Conservation (phyloP, 805 yeast species). For the Saitoella complicata region DNA sequence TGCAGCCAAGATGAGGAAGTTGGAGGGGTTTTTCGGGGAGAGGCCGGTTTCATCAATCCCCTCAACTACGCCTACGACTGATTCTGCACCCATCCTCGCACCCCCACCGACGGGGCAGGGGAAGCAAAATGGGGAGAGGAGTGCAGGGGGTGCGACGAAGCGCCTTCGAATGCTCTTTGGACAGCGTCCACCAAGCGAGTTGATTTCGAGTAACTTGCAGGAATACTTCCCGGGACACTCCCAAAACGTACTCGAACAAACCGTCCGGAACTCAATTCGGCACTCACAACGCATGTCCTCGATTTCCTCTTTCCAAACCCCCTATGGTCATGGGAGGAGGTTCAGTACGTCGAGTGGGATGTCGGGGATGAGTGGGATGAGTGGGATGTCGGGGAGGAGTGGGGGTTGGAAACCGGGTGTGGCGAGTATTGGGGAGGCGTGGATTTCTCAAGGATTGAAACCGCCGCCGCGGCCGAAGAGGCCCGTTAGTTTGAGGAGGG, state of each 20-base stretch:
- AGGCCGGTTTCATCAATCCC: neutral
- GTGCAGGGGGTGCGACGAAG: conserved; percentile 1
- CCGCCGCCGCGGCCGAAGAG: too few species aligned
- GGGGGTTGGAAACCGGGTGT: too few species aligned
- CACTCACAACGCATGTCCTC: conserved; percentile 39
- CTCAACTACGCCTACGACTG: neutral
- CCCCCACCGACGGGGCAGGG: neutral
- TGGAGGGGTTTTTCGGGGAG: too few species aligned
- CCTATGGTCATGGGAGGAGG: too few species aligned
- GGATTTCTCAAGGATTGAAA: too few species aligned
- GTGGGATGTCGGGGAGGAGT: too few species aligned
- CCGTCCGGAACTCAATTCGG: conserved; percentile 70
- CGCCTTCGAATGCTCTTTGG: conserved; percentile 43
- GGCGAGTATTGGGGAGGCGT: too few species aligned
- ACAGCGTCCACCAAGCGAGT: conserved; percentile 84
- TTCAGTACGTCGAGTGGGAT: too few species aligned
- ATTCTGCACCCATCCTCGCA: neutral
- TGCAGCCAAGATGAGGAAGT: neutral
- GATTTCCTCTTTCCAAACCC: too few species aligned
- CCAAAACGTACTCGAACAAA: conserved; percentile 52
- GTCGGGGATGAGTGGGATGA: too few species aligned
- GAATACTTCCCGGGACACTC: conserved; percentile 84
- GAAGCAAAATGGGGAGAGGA: neutral
- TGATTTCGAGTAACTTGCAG: conserved; percentile 73
- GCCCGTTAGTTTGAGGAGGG: too few species aligned